Evolutionary conservation across 1,284 basidiomycete species (phyloP).

Genomic region (Cryptococcus sp.): DNA sequence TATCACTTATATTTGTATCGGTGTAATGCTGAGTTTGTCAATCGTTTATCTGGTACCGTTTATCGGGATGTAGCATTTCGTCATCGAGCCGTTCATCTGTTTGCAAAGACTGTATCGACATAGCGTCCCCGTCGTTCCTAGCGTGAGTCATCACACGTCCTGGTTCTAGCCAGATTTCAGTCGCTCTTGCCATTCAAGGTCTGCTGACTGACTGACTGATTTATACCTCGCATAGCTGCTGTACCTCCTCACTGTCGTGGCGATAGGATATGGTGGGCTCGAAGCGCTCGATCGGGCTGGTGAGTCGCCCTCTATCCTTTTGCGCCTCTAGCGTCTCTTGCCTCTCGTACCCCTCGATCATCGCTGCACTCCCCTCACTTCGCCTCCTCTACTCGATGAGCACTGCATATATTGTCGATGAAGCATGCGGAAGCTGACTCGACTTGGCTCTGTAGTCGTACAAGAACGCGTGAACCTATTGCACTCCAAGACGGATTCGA

Average conservation of each 20-base stretch:
- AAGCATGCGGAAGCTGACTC: background rate
- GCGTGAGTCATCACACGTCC: too few species aligned
- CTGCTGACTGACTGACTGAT: too few species aligned
- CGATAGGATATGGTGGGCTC: slow-evolving; percentile 37
- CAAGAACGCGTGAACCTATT: slow-evolving; percentile 13
- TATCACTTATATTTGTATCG: background rate
- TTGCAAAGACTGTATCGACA: slow-evolving; percentile 15
- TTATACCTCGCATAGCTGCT: slow-evolving; percentile 28
- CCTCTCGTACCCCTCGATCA: too few species aligned
- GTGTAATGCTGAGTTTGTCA: background rate
- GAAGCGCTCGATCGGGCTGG: slow-evolving; percentile 41
- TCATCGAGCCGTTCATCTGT: slow-evolving; percentile 22
- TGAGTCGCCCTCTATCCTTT: slow-evolving; percentile 17
- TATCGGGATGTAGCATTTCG: slow-evolving; percentile 16
- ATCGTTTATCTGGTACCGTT: background rate
- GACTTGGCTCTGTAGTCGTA: slow-evolving; percentile 2
- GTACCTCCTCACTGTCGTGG: slow-evolving; percentile 30
- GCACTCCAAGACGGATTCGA: slow-evolving; percentile 5
- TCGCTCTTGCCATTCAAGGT: too few species aligned
- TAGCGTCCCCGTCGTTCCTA: slow-evolving; percentile 16
- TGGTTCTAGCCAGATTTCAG: too few species aligned
- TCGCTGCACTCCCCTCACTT: too few species aligned
- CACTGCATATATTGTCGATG: too few species aligned
- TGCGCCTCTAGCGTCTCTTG: background rate
- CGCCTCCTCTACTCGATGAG: too few species aligned